Conservation (phyloP, 2,329 filamentous ascomycete genomes). For the Stemphylium vesicarium region DNA sequence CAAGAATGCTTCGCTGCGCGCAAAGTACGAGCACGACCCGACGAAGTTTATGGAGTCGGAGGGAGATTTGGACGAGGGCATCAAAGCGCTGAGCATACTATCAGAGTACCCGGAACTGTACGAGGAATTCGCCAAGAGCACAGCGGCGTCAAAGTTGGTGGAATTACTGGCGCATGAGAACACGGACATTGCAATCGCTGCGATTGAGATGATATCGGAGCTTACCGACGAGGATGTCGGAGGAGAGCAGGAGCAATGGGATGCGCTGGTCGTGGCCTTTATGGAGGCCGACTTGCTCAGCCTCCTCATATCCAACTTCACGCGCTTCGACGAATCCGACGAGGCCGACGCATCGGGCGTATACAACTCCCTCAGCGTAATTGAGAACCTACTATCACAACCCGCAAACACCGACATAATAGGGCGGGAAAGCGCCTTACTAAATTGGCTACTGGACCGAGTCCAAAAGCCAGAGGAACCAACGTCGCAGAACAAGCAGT, state of each 20-base stretch:
- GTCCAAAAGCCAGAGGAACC: slow-evolving; percentile 71
- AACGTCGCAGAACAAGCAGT: slow-evolving; percentile 91
- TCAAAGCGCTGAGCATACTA: slow-evolving; percentile 85
- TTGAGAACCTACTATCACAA: slow-evolving; percentile 85
- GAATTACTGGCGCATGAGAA: slow-evolving; percentile 91
- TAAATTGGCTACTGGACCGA: slow-evolving; percentile 79
- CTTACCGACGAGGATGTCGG: slow-evolving; percentile 92
- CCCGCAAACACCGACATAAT: slow-evolving; percentile 72
- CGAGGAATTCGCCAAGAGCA: slow-evolving; percentile 76
- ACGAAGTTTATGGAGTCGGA: slow-evolving; percentile 84
- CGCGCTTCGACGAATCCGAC: slow-evolving; percentile 74
- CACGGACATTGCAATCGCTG: slow-evolving; percentile 92
- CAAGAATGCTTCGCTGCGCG: slow-evolving; percentile 87
- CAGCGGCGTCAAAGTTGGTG: slow-evolving; percentile 76
- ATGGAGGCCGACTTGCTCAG: slow-evolving; percentile 72
- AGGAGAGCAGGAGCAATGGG: slow-evolving; percentile 82
- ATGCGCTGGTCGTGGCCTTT: slow-evolving; percentile 70
- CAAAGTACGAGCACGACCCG: slow-evolving; percentile 81
- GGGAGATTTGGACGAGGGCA: slow-evolving; percentile 85
- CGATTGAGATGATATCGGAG: slow-evolving; percentile 87
- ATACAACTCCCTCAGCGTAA: slow-evolving; percentile 79
- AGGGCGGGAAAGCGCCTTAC: slow-evolving; percentile 69
- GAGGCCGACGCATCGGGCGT: slow-evolving; percentile 81
- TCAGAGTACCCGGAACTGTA: slow-evolving; percentile 87
- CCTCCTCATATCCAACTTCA: slow-evolving; percentile 77